A percentile compares a stretch with the other conserved stretches of the same genome.
These are phyloP conservation scores for Boechera retrofracta DNA, from an alignment of 345 rosid genomes.

Conservation along the genomic window DNA sequence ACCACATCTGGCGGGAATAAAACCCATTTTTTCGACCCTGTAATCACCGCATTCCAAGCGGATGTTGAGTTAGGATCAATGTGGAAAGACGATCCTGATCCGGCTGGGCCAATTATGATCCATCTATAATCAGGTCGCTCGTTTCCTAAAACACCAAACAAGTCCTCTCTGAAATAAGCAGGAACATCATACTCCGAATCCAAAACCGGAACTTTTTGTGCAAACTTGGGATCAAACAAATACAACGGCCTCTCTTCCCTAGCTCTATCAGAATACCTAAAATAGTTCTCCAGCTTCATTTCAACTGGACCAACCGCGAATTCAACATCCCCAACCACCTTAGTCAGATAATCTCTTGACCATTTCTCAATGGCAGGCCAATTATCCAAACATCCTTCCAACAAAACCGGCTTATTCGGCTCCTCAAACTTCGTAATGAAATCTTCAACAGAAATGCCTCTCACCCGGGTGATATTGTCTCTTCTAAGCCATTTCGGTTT, in stretches of 20 bases:
- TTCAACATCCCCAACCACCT: constrained; percentile 56
- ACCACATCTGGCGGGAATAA: constrained; percentile 91
- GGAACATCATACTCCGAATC: constrained; percentile 82
- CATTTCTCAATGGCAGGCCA: constrained; percentile 77
- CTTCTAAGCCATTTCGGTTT: constrained; percentile 91
- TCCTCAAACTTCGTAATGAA: constrained; percentile 75
- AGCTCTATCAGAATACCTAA: constrained; percentile 69
- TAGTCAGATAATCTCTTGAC: constrained; percentile 72
- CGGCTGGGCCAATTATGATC: constrained; percentile 93
- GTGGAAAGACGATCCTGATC: constrained; percentile 96
- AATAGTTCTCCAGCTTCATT: constrained; percentile 79
- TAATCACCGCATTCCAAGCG: constrained; percentile 95
- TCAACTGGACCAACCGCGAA: constrained; percentile 88
- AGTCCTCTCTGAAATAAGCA: constrained; percentile 77
- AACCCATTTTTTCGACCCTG: constrained; percentile 95
- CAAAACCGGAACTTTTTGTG: constrained; percentile 71
- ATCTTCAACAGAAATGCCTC: constrained; percentile 73
- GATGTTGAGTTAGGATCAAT: constrained; percentile 99
- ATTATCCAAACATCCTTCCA: constrained; percentile 83
- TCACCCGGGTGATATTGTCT: constrained; percentile 77
- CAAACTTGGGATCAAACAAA: constrained; percentile 92
- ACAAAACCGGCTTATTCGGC: constrained; percentile 83
- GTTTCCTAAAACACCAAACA: constrained; percentile 77
- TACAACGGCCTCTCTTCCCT: constrained; percentile 95
- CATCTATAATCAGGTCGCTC: constrained; percentile 95